Base-by-base conservation (phyloP, 306 rosid genomes). In the Gynostemma pentaphyllum region DNA sequence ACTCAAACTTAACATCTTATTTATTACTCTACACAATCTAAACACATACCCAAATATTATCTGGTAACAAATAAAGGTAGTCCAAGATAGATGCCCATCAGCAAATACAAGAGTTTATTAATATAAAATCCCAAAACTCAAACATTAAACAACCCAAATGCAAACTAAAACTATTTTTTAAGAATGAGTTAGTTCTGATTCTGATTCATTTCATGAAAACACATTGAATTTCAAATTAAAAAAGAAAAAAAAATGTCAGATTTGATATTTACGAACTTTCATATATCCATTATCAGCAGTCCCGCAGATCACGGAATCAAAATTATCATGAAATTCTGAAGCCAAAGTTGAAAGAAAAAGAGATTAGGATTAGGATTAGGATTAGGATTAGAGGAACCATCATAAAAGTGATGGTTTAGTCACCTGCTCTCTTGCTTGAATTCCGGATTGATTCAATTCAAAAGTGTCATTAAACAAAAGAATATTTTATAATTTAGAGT, bases 261-360 rank as follows among this genome's bases (percentile, higher is more conserved):
- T 60, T 37, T 60, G 48, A 60, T 60, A 36, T 36, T 34, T 36
- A 57, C 64, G 27, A 55, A 57, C 9, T 57, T 57, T n/a, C n/a
- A n/a, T n/a, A n/a, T n/a, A n/a, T n/a, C 64, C 19, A 39, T 60
- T 60, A 37, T 37, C 13, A 30, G 29, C 65, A 60, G 65, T 60
- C 65, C 65, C 47, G 63, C 63, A 27, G 63, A 56, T 34, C 45
- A 56, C 63, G 63, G 63, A 34, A 42, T 23, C 63, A 56, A 56
- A n/a, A 54, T 21, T 48, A 18, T 57, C 64, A 57, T 57, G 22
- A 10, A 39, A 11, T 60, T 60, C 65, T 60, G 65, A 44, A 60
- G 47, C 47, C 32, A 42, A 59, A 4, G 22, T 9, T 7, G 56
- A 12, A n/a, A 8, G 37, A 32, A 15, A 1, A 18, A 50, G 24